These are phyloP conservation scores for Berkeleyomyces rouxiae DNA, from an alignment of 2,329 filamentous ascomycete genomes.

Conservation along the genomic window DNA sequence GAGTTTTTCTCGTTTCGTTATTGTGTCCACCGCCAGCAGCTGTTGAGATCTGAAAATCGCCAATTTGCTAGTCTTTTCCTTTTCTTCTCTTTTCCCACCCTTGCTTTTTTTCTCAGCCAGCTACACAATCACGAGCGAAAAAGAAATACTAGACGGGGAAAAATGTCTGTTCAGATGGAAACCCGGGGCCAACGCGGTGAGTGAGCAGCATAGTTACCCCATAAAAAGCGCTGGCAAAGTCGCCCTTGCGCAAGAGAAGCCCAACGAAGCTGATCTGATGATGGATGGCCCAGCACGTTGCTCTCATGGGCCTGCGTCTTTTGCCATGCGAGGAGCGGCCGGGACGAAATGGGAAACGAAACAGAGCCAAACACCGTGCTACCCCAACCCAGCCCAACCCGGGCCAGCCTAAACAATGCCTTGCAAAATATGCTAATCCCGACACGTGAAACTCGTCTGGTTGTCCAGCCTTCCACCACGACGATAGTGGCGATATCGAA, in stretches of 20 bases:
- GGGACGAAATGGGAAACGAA: neutral
- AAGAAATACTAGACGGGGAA: neutral
- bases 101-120: neutral
- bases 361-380: neutral
- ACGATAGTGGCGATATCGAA: slow-evolving; percentile 50
- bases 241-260: neutral
- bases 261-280: neutral
- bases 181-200: slow-evolving; percentile 5
- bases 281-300: neutral
- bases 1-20: too few relatives aligned
- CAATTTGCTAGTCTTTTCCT: too few relatives aligned
- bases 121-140: neutral
- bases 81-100: neutral
- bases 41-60: too few relatives aligned
- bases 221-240: neutral
- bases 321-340: neutral
- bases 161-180: slow-evolving; percentile 3
- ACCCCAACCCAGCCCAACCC: neutral
- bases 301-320: neutral
- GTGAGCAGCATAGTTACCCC: neutral
- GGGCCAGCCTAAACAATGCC: too few relatives aligned
- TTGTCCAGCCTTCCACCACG: slow-evolving; percentile 57
- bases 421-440: neutral
- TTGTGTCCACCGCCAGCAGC: too few relatives aligned
- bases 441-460: neutral